Evolutionary conservation across 305 asterid genomes (phyloP).

Genomic region (Withania somnifera): DNA sequence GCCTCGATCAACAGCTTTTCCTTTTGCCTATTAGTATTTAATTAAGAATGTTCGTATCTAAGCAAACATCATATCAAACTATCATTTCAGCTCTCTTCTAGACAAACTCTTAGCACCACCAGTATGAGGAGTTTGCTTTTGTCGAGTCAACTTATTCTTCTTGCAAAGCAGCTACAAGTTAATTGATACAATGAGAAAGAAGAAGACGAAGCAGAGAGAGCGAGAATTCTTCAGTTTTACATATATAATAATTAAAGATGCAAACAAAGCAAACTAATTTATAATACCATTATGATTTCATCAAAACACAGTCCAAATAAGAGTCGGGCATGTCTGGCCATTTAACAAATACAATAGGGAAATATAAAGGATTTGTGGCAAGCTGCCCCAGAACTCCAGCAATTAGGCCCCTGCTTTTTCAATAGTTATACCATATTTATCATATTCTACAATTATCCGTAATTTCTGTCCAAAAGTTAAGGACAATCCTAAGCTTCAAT

Average conservation of each 20-base stretch:
- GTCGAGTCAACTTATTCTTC: no score
- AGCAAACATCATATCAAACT: no score
- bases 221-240: no score
- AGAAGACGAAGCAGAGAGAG: no score
- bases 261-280: not conserved
- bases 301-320: not conserved
- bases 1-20: not conserved
- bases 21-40: no score
- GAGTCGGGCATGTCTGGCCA: not conserved
- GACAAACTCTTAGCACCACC: no score
- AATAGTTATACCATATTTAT: not conserved
- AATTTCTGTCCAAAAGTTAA: not conserved
- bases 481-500: not conserved
- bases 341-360: not conserved
- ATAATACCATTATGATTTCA: not conserved
- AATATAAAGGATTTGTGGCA: not conserved
- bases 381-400: not conserved
- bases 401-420: not conserved
- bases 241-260: not conserved
- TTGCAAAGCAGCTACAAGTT: no score
- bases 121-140: no score
- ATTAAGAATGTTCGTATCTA: no score
- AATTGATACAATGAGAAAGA: no score
- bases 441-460: not conserved
- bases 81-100: no score